These are phyloP conservation scores for Xylaria intraflava DNA, from an alignment of 495 filamentous ascomycete species.

Conservation along the genomic window DNA sequence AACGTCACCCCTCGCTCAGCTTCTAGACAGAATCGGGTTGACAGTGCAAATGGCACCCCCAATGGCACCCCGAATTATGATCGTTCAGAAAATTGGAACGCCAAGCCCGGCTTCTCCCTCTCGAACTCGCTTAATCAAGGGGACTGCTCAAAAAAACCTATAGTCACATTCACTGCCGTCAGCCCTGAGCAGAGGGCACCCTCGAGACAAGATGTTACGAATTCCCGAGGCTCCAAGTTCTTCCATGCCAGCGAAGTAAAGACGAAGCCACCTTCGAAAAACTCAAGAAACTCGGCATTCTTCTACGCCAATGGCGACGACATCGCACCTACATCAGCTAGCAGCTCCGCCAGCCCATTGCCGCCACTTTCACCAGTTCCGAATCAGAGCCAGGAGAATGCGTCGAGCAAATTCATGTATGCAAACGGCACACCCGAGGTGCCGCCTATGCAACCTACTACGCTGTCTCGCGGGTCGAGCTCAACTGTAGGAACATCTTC, in stretches of 20 bases:
- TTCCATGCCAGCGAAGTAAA: constrained; percentile 71
- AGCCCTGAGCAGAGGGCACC: constrained; percentile 12
- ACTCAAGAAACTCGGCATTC: constrained; percentile 44
- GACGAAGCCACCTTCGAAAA: constrained; percentile 11
- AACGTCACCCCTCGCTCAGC: constrained; percentile 71
- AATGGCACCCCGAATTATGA: constrained; percentile 47
- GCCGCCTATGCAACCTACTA: constrained; percentile 25
- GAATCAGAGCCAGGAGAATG: constrained; percentile 25
- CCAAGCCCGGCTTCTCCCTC: constrained; percentile 29
- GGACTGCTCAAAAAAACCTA: constrained; percentile 14
- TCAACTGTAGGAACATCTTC: constrained; percentile 39
- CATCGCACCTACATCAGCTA: constrained; percentile 19
- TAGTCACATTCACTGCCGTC: constrained; percentile 32
- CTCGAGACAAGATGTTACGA: constrained; percentile 12
- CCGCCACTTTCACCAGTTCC: constrained; percentile 25
- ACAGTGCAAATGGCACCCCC: constrained; percentile 57
- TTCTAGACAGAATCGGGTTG: constrained; percentile 57
- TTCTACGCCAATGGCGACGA: constrained; percentile 48
- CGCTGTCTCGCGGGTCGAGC: constrained; percentile 25
- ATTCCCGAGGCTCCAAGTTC: constrained; percentile 53
- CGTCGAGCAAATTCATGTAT: constrained; percentile 69
- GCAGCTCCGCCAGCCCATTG: constrained; percentile 23
- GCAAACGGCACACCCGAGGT: constrained; percentile 51
- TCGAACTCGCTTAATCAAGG: constrained; percentile 25
- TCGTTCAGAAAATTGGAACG: constrained; percentile 35